phyloP scores from a whole-genome alignment of 805 yeast genomes.

The Lipomyces yamanashiensis region DNA sequence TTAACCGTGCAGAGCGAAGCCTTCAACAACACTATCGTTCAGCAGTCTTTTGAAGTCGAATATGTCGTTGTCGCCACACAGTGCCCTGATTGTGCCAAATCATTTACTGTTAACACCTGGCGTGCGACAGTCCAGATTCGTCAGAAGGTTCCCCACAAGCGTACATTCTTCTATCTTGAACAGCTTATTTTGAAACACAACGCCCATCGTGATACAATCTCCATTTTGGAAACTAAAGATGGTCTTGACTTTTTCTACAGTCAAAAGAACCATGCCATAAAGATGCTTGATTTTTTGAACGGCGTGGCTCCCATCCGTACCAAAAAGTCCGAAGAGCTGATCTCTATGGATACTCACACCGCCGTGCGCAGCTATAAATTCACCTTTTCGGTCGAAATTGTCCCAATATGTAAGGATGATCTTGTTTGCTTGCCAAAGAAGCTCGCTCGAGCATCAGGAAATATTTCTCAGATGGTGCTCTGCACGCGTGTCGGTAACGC shows the following conservation, averaged over 20 bases:
- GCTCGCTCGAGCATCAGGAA: conserved; percentile 81
- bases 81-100: conserved; percentile 98
- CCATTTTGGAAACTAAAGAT: conserved; percentile 89
- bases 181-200: conserved; percentile 90
- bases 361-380: conserved; percentile 88
- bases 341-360: conserved; percentile 89
- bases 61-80: conserved; percentile 93
- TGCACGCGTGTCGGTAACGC: conserved; percentile 85
- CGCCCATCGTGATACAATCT: conserved; percentile 91
- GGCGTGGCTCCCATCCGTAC: conserved; percentile 83
- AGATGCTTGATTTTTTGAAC: conserved; percentile 87
- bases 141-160: conserved; percentile 95
- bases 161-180: conserved; percentile 94
- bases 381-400: conserved; percentile 89
- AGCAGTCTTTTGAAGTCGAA: conserved; percentile 93
- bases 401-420: conserved; percentile 96
- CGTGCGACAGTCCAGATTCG: conserved; percentile 96
- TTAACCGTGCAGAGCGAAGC: conserved; percentile 97
- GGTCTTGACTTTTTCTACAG: conserved; percentile 94
- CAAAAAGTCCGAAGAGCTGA: conserved; percentile 87
- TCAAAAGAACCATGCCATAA: conserved; percentile 86
- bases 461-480: conserved; percentile 76
- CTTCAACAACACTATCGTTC: conserved; percentile 84
- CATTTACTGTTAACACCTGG: conserved; percentile 97
- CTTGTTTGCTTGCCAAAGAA: conserved; percentile 88